Conservation (phyloP, 73 alveolate species). For the Effrenium voratum region DNA sequence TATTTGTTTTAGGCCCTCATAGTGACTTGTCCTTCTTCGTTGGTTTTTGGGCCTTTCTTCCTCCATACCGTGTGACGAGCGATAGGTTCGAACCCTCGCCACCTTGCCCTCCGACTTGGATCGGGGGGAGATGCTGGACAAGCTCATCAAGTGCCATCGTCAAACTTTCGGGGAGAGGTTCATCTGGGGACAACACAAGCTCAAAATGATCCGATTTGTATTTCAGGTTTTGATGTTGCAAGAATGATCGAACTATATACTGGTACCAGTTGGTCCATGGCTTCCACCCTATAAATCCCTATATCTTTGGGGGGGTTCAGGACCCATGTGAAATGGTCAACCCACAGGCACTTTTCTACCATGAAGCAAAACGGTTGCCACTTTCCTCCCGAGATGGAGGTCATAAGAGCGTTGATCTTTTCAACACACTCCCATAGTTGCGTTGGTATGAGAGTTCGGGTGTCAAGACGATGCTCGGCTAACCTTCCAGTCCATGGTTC, state of each 20-base stretch:
- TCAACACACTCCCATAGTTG: too few relatives aligned
- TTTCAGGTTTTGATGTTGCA: not conserved
- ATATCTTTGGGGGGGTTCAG: too few relatives aligned
- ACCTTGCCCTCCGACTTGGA: constrained; percentile 31
- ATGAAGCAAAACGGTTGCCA: too few relatives aligned
- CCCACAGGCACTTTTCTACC: too few relatives aligned
- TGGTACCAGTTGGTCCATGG: too few relatives aligned
- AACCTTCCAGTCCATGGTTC: too few relatives aligned
- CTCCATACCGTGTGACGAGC: not conserved
- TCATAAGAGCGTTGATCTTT: too few relatives aligned
- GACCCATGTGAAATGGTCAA: too few relatives aligned
- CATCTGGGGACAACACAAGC: not conserved
- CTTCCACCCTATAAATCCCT: too few relatives aligned
- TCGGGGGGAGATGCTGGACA: constrained; percentile 77
- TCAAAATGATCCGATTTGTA: not conserved
- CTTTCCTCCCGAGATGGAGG: too few relatives aligned
- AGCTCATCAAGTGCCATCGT: constrained; percentile 55
- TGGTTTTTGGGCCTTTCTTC: not conserved
- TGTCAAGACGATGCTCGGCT: too few relatives aligned
- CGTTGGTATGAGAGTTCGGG: too few relatives aligned
- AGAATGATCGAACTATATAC: not conserved
- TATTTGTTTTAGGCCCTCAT: not conserved
- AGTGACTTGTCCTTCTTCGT: not conserved
- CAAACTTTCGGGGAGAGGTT: not conserved
- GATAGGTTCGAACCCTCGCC: constrained; percentile 35